phyloP scores from a whole-genome alignment of 345 rosid species.

The Hibiscus syriacus region DNA sequence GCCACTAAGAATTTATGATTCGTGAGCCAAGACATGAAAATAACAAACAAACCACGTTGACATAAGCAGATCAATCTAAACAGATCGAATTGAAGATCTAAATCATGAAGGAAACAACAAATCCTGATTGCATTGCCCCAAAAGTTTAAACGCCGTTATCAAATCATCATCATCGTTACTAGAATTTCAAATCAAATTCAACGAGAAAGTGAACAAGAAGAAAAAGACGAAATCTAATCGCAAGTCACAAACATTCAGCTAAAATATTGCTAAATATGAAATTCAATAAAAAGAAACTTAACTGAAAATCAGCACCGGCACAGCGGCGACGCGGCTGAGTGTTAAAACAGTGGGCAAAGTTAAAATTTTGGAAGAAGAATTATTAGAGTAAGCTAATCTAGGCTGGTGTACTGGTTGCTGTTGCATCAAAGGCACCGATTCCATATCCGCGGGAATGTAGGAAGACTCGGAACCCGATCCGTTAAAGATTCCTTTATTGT shows the following conservation, averaged over 20 bases:
- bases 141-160: background rate
- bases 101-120: no score
- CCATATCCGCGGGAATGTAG: background rate
- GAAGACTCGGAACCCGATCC: background rate
- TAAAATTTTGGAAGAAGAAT: constrained; percentile 44
- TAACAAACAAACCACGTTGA: background rate
- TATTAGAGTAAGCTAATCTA: background rate
- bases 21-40: no score
- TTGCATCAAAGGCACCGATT: background rate
- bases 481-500: constrained; percentile 7
- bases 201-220: background rate
- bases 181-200: background rate
- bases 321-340: constrained; percentile 90
- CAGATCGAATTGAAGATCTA: background rate
- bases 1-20: background rate
- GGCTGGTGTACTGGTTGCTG: constrained; percentile 20
- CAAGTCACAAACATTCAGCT: background rate
- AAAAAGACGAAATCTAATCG: background rate
- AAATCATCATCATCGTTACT: background rate
- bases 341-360: constrained; percentile 93
- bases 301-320: constrained; percentile 80
- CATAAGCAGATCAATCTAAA: no score
- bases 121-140: background rate
- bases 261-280: background rate
- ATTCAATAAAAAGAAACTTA: constrained; percentile 15